phyloP scores from a whole-genome alignment of 495 filamentous ascomycete species.

The Aspergillus mulundensis region DNA sequence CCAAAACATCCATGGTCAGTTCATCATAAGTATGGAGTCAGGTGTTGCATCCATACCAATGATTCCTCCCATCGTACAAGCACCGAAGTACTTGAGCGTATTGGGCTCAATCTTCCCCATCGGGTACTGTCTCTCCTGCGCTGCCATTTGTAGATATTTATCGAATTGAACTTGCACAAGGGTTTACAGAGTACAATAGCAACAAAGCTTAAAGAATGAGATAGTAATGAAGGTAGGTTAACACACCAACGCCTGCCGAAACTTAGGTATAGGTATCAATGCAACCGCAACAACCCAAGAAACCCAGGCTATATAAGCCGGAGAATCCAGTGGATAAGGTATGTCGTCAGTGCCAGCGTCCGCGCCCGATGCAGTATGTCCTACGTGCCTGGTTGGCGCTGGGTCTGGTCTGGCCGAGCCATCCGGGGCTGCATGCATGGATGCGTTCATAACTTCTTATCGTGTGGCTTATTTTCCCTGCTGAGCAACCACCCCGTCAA shows the following conservation, averaged over 20 bases:
- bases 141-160: constrained; percentile 24
- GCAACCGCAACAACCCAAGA: background rate
- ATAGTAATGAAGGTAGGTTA: background rate
- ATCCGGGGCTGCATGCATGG: background rate
- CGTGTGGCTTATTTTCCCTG: background rate
- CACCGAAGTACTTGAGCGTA: constrained; percentile 61
- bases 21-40: background rate
- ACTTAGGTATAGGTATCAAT: background rate
- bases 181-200: background rate
- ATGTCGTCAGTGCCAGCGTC: background rate
- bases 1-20: background rate
- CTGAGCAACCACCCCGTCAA: background rate
- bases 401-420: background rate
- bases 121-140: constrained; percentile 38
- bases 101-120: constrained; percentile 62
- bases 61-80: constrained; percentile 61
- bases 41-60: constrained; percentile 43
- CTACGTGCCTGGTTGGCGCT: background rate
- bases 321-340: background rate
- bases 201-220: background rate
- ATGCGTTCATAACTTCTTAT: background rate
- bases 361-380: background rate
- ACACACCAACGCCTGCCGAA: background rate
- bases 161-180: background rate
- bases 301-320: background rate